Percentiles rank a stretch among this genome's conserved stretches.
These are phyloP conservation scores for Cladosporium sphaerospermum DNA, from an alignment of 2,329 filamentous ascomycete genomes.

Conservation along the genomic window DNA sequence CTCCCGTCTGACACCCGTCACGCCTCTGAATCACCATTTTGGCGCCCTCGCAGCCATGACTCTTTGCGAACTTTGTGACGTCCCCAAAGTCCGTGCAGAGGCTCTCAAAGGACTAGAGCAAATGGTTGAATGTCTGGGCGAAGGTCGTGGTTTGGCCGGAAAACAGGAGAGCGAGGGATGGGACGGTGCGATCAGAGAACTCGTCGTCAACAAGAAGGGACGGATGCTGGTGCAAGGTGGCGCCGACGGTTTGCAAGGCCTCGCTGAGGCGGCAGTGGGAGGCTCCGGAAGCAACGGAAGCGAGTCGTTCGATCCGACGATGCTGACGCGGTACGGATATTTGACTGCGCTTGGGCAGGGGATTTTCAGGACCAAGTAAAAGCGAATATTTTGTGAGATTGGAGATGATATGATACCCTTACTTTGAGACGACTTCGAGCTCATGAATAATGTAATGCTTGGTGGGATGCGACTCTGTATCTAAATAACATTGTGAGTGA, in stretches of 20 bases:
- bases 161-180: constrained; percentile 47
- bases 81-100: constrained; percentile 52
- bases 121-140: constrained; percentile 47
- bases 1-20: constrained; percentile 49
- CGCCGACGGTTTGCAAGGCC: constrained; percentile 48
- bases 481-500: not conserved
- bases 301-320: constrained; percentile 30
- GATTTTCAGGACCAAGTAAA: constrained; percentile 22
- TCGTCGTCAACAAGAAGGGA: constrained; percentile 39
- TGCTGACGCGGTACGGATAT: constrained; percentile 35
- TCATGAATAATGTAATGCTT: not conserved
- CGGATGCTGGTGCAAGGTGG: constrained; percentile 35
- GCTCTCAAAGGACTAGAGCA: constrained; percentile 51
- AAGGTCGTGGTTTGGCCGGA: constrained; percentile 36
- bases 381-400: constrained; percentile 10
- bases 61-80: constrained; percentile 54
- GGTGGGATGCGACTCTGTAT: not conserved
- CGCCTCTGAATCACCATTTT: constrained; percentile 63
- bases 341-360: constrained; percentile 33
- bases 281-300: constrained; percentile 12
- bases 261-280: constrained; percentile 46
- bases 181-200: constrained; percentile 51
- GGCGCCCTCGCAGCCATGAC: constrained; percentile 54
- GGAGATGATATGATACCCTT: constrained; percentile 10
- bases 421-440: not conserved